phyloP scores from a whole-genome alignment of 2,329 filamentous ascomycete species.

The Clonostachys rhizophaga region DNA sequence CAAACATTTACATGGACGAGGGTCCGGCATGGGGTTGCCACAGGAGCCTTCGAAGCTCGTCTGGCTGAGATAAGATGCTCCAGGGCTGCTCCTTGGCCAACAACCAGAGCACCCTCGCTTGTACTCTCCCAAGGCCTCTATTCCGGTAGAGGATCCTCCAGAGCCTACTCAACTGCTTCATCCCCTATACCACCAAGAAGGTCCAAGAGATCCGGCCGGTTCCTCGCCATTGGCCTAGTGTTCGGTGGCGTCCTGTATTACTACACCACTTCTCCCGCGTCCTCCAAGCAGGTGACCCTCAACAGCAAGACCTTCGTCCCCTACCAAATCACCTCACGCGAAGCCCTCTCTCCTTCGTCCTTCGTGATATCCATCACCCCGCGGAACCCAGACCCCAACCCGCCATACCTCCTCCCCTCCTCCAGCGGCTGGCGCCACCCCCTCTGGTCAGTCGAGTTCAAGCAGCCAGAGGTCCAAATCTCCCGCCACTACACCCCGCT shows the following conservation, averaged over 20 bases:
- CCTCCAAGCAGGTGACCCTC: slow-evolving; percentile 28
- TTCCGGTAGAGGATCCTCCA: too few relatives aligned
- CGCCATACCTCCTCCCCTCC: slow-evolving; percentile 17
- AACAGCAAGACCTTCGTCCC: slow-evolving; percentile 58
- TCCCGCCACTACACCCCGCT: slow-evolving; percentile 88
- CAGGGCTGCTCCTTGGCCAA: too few relatives aligned
- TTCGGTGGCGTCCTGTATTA: slow-evolving; percentile 17
- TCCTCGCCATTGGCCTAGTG: slow-evolving; percentile 11
- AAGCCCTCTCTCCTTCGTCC: slow-evolving; percentile 60
- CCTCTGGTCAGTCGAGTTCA: slow-evolving; percentile 86
- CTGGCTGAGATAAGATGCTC: too few relatives aligned
- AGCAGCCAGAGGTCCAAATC: slow-evolving; percentile 92
- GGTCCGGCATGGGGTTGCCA: too few relatives aligned
- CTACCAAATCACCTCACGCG: slow-evolving; percentile 58
- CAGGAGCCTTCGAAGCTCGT: too few relatives aligned
- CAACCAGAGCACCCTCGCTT: too few relatives aligned
- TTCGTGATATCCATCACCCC: slow-evolving; percentile 64
- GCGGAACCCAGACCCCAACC: slow-evolving; percentile 15
- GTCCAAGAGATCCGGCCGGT: slow-evolving; percentile 7
- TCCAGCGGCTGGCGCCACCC: slow-evolving; percentile 37
- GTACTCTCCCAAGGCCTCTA: too few relatives aligned
- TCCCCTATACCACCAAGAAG: neutral
- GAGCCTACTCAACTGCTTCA: neutral
- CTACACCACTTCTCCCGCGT: slow-evolving; percentile 3
- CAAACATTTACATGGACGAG: too few relatives aligned